These are phyloP conservation scores for Pseudoscleropodium purum DNA, from an alignment of 225 moss, liverwort and hornwort genomes.

Conservation along the genomic window DNA sequence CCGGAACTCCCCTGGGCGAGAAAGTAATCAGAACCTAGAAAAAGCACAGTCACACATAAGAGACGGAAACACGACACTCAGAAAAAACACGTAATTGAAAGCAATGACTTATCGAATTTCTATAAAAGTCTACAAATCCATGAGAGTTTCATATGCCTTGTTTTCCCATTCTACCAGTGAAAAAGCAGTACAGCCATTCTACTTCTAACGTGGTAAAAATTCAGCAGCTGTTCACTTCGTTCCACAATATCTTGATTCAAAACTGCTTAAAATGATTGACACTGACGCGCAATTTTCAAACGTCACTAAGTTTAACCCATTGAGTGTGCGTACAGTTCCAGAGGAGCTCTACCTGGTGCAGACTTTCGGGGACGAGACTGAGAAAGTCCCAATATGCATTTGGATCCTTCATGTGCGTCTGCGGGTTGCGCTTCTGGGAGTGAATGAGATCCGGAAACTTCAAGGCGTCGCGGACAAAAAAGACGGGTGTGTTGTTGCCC, in stretches of 20 bases:
- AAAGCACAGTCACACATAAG: not conserved
- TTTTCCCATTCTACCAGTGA: not conserved
- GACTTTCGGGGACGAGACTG: constrained; percentile 70
- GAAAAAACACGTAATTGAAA: not conserved
- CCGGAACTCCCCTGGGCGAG: constrained; percentile 77
- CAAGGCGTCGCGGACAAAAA: constrained; percentile 72
- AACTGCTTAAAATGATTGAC: not conserved
- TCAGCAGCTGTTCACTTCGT: not conserved
- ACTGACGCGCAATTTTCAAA: not conserved
- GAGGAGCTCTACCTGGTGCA: constrained; percentile 38
- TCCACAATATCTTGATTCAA: no score
- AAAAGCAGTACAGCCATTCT: not conserved
- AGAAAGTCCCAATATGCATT: constrained; percentile 86
- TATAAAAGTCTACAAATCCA: not conserved
- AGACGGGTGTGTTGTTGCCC: constrained; percentile 89
- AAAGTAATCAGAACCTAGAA: constrained; percentile 76
- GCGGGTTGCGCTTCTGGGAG: constrained; percentile 81
- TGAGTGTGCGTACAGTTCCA: no score
- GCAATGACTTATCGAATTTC: not conserved
- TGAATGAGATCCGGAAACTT: constrained; percentile 89
- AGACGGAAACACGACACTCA: not conserved
- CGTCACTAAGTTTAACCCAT: not conserved
- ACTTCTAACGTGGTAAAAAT: not conserved
- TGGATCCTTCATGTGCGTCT: constrained; percentile 85
- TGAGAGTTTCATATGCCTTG: not conserved